These are phyloP conservation scores for Suillus luteus DNA, from an alignment of 768 basidiomycete genomes.

Conservation along the genomic window DNA sequence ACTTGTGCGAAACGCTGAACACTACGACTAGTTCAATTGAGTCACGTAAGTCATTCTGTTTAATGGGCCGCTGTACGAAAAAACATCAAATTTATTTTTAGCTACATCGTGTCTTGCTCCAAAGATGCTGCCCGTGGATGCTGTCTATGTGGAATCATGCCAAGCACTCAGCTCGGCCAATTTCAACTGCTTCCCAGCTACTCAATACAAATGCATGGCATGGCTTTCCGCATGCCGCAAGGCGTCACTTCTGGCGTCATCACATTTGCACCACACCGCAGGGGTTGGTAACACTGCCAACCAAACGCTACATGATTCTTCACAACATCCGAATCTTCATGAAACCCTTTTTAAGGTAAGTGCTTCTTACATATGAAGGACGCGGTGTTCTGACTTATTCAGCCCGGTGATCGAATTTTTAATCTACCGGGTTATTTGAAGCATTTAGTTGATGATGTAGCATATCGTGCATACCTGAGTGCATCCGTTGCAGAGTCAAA, in stretches of 20 bases:
- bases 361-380: neutral
- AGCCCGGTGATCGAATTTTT: neutral
- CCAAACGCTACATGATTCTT: neutral
- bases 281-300: neutral
- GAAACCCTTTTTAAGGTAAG: neutral
- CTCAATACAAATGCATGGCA: neutral
- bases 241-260: neutral
- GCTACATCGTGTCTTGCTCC: neutral
- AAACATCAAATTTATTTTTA: neutral
- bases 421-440: neutral
- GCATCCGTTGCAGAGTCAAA: neutral
- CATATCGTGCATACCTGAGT: neutral
- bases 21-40: neutral
- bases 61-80: neutral
- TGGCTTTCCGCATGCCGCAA: neutral
- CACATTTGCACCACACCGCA: neutral
- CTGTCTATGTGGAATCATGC: neutral
- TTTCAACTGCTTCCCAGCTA: neutral
- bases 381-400: neutral
- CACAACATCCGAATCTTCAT: neutral
- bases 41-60: neutral
- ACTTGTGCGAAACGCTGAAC: neutral
- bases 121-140: neutral
- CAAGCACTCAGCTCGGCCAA: neutral
- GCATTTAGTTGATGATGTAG: neutral